Evolutionary conservation across 164 flowering plant species (phyloP), one percentile per base, ranked within the genome.

Genomic region (Warburgia ugandensis): DNA sequence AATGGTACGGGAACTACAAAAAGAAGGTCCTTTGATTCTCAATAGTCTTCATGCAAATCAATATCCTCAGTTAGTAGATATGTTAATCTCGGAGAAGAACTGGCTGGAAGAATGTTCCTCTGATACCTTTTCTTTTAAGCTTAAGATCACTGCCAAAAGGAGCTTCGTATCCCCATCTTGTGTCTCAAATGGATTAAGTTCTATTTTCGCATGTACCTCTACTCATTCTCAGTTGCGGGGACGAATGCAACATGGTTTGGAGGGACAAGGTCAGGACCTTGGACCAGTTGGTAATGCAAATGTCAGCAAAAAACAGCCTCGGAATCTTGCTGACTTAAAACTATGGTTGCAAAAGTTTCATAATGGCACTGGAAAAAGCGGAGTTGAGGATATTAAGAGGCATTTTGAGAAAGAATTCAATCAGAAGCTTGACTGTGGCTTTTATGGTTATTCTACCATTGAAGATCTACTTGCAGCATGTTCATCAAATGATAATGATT

Each of bases 41-140:
- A 60, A 32, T 48, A 51, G 70, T 55, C 69, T 81, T 14, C 36
- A 43, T 23, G 48, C 57, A 25, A 16, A 14, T 52, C 74, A 68
- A 65, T 68, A 78, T 11, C 68, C 66, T 64, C 69, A 61, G 33
- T 49, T 89, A 52, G 74, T 80, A 5, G 73, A 81, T 67, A 42
- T 74, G 48, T 54, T 89, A 50, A 76, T 86, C 47, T 64, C 70
- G 0, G 87, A 81, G 60, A 83, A 83, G 69, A 80, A 75, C 68
- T 86, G 90, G 92, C 70, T 89, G 14, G 68, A 71, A 48, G 83
- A 83, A 66, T 21, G 27, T 45, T 55, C 66, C 19, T 67, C 77
- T 31, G 38, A 38, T 48, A 35, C 45, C 23, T 68, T 44, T 29
- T 88, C 83, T 50, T 86, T 77, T 61, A 75, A 55, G 59, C 56